phyloP scores from a whole-genome alignment of 192 early-diverging fungal species.

The Helicostylum pulchrum region DNA sequence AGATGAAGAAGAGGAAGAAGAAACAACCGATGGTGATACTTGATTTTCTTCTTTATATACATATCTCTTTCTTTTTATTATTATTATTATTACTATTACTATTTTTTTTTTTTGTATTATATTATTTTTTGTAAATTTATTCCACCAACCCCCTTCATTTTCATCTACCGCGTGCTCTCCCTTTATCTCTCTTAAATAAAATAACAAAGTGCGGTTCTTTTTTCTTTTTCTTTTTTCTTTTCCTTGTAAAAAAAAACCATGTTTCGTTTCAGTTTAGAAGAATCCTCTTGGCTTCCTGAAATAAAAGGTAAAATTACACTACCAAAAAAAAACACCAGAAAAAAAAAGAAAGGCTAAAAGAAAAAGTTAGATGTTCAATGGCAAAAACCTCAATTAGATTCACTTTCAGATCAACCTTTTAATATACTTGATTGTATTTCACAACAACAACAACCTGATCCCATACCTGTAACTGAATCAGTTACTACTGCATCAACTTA shows the following conservation, averaged over 20 bases:
- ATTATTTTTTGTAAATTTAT: neutral
- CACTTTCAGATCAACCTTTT: slow-evolving; percentile 12
- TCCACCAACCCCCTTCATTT: too few species aligned
- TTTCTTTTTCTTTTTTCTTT: too few species aligned
- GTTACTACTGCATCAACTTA: neutral
- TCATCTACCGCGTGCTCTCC: too few species aligned
- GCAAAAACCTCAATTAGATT: neutral
- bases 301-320: too few species aligned
- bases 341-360: too few species aligned
- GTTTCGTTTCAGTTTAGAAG: too few species aligned
- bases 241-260: too few species aligned
- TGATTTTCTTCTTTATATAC: neutral
- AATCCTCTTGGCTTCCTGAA: too few species aligned
- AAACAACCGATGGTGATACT: neutral
- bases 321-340: too few species aligned
- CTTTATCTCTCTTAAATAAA: too few species aligned
- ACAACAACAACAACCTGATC: neutral
- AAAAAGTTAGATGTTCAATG: neutral
- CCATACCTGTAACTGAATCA: neutral
- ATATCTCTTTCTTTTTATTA: slow-evolving; percentile 1
- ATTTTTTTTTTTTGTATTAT: neutral
- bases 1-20: neutral
- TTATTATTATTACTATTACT: slow-evolving; percentile 13
- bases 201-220: too few species aligned
- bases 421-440: slow-evolving; percentile 2